These are phyloP conservation scores for Hyphodiscus hymeniophilus DNA, from an alignment of 495 filamentous ascomycete species.

Conservation along the genomic window DNA sequence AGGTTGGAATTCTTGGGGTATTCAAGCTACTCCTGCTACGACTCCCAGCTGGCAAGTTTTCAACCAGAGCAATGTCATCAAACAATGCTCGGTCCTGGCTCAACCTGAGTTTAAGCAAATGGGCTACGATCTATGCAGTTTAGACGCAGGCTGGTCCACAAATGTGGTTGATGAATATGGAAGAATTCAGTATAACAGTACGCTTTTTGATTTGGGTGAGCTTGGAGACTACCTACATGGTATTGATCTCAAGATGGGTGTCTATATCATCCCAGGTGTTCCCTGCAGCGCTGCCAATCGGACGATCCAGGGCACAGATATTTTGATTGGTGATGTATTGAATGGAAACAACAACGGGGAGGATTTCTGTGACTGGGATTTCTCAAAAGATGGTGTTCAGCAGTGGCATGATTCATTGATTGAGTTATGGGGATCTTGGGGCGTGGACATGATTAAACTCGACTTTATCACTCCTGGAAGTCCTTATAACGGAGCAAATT, in stretches of 20 bases:
- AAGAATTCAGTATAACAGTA: conserved; percentile 22
- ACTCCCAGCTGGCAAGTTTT: background rate
- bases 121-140: conserved; percentile 15
- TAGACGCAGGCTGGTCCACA: conserved; percentile 24
- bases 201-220: conserved; percentile 17
- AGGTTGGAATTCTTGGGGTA: conserved; percentile 23
- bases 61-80: conserved; percentile 1
- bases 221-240: conserved; percentile 20
- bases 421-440: conserved; percentile 19
- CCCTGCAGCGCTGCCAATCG: conserved; percentile 20
- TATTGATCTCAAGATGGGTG: conserved; percentile 22
- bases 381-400: conserved; percentile 20
- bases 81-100: conserved; percentile 10
- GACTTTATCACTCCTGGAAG: conserved; percentile 26
- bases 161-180: conserved; percentile 16
- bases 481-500: conserved; percentile 19
- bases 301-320: conserved; percentile 22
- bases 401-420: conserved; percentile 27
- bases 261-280: conserved; percentile 26
- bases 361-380: conserved; percentile 24
- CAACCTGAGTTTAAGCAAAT: background rate
- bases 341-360: conserved; percentile 20
- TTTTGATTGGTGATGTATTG: conserved; percentile 21
- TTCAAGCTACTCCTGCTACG: conserved; percentile 10
- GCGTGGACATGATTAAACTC: conserved; percentile 25